These are phyloP conservation scores for Bromus sterilis DNA, from an alignment of 176 grass and related monocot species.

Conservation along the genomic window DNA sequence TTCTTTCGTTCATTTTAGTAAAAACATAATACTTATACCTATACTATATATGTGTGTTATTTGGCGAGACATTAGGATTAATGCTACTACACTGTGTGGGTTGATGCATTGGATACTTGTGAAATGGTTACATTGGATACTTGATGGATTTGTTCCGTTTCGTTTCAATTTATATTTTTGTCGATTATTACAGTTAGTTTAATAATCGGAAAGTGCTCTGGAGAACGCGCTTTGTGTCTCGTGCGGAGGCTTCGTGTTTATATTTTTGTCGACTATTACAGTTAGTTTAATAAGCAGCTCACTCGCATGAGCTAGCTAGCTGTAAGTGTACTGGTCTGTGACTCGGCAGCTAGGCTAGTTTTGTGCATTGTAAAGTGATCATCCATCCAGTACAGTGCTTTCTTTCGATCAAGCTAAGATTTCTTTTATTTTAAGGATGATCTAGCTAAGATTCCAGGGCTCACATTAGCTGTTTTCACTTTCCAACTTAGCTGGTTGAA, in stretches of 20 bases:
- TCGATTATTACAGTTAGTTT: background rate
- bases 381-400: no score
- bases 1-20: background rate
- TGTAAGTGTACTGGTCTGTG: background rate
- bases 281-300: no score
- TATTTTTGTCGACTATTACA: no score
- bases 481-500: background rate
- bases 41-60: background rate
- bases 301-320: constrained; percentile 8
- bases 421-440: background rate
- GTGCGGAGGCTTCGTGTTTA: constrained; percentile 21
- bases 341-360: background rate
- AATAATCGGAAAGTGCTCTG: constrained; percentile 34
- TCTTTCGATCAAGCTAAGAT: constrained; percentile 1
- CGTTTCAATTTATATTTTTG: background rate
- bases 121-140: constrained; percentile 60
- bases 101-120: constrained; percentile 52
- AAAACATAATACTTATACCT: background rate
- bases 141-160: constrained; percentile 26
- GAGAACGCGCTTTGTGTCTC: constrained; percentile 39
- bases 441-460: constrained; percentile 26
- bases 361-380: constrained; percentile 34
- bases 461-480: background rate
- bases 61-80: background rate
- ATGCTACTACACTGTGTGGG: background rate